A percentile compares a stretch with the other conserved stretches of the same genome.
phyloP scores from a whole-genome alignment of 2,329 filamentous ascomycete genomes.

The Nigrospora osmanthi region DNA sequence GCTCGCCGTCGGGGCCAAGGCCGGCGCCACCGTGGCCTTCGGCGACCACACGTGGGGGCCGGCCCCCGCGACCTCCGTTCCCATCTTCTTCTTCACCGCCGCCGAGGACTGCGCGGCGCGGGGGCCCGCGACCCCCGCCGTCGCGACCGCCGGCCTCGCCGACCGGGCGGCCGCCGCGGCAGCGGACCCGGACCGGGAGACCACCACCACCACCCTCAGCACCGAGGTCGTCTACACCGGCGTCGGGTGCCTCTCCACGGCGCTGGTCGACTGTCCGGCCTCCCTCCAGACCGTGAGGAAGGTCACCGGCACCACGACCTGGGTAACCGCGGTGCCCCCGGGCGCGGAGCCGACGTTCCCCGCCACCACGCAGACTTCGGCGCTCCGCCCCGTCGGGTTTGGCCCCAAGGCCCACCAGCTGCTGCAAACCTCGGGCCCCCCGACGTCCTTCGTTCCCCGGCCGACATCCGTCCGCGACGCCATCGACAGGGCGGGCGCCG shows the following conservation, averaged over 20 bases:
- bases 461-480: constrained; percentile 15
- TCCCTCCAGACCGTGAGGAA: constrained; percentile 38
- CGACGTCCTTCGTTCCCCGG: constrained; percentile 31
- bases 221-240: constrained; percentile 33
- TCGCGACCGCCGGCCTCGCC: constrained; percentile 9
- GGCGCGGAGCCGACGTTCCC: constrained; percentile 32
- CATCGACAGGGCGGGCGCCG: background rate
- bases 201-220: constrained; percentile 30
- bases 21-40: constrained; percentile 42
- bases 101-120: constrained; percentile 32
- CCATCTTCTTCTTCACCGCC: constrained; percentile 47
- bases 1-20: constrained; percentile 43
- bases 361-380: constrained; percentile 18
- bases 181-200: no score
- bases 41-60: constrained; percentile 40
- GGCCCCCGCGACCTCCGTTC: constrained; percentile 32
- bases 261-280: constrained; percentile 39
- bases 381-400: constrained; percentile 30
- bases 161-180: constrained; percentile 5
- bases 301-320: constrained; percentile 27
- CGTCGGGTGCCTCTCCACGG: constrained; percentile 32
- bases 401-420: constrained; percentile 28
- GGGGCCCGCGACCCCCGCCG: constrained; percentile 7
- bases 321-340: constrained; percentile 29
- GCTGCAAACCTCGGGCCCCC: constrained; percentile 31